Evolutionary conservation across 129 eudicot genomes (phyloP).

Genomic region (Heracleum sosnowskyi): DNA sequence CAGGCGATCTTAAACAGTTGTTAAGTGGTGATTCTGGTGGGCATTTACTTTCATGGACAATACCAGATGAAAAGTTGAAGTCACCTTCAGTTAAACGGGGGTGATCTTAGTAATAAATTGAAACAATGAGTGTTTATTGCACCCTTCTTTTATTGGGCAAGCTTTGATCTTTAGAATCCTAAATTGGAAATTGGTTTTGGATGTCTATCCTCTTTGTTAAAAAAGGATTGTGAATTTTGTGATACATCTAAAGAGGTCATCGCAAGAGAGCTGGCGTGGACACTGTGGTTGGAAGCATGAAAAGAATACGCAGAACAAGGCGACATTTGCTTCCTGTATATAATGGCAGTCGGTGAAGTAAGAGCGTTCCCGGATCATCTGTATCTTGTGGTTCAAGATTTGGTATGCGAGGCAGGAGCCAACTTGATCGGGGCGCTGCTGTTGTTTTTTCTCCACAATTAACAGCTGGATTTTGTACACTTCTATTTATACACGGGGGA

Average conservation of each 20-base stretch:
- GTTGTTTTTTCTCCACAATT: neutral
- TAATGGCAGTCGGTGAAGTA: neutral
- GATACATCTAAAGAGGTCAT: constrained; percentile 9
- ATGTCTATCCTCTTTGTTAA: constrained; percentile 1
- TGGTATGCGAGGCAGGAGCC: neutral
- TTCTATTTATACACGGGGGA: constrained; percentile 4
- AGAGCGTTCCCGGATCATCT: neutral
- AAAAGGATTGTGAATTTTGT: constrained; percentile 9
- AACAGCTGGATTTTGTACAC: neutral
- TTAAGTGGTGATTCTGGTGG: constrained; percentile 94
- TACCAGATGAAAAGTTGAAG: constrained; percentile 61
- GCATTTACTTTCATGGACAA: constrained; percentile 78
- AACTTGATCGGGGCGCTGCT: neutral
- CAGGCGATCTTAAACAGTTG: constrained; percentile 69
- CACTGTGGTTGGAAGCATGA: neutral
- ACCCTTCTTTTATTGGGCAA: constrained; percentile 17
- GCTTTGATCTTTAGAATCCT: neutral
- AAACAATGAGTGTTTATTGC: constrained; percentile 3
- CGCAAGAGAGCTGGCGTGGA: constrained; percentile 22
- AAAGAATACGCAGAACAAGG: neutral
- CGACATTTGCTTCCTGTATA: constrained; percentile 2
- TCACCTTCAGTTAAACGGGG: constrained; percentile 51
- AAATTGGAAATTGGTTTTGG: constrained; percentile 6
- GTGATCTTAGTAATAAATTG: constrained; percentile 20
- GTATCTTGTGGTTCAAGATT: constrained; percentile 2